Evolutionary conservation across 768 basidiomycete species (phyloP), one percentile per base, ranked within the genome.

Genomic region (Leccinellum rugosiceps): DNA sequence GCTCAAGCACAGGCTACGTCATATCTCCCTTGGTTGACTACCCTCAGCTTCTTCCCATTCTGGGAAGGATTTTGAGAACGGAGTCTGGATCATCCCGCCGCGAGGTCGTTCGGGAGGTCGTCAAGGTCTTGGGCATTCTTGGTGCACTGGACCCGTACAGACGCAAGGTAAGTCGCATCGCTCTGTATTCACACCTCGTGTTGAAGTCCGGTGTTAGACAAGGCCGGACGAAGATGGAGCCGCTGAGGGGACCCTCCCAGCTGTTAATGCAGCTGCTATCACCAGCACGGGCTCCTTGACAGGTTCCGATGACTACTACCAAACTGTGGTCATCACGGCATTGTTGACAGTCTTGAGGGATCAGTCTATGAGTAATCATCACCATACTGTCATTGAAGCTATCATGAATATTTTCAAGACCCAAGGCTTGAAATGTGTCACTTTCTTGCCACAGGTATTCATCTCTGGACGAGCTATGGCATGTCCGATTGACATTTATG

Each of bases 391-490:
- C 48, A 94, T 98, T 56, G 94, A 98, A 70, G 94, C 94, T 1
- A 90, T 99, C 64, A 98, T 98, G 93, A 89, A 93, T 47, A 98
- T 99, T 59, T 99, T 98, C 82, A 94, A 95, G 73, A 97, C 94
- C 0, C 95, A 98, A 68, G 94, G 96, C 14, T 76, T 98, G 68
- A 94, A 95, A 79, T 97, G 94, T 71, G 94, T 96, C 19, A 84
- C 91, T 2, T 98, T 98, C 75, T 75, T 99, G 25, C 92, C 96
- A 45, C 94, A 97, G 79, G 93, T 94, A 68, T 60, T 50, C 56
- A 25, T 45, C 19, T 34, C 44, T 38, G 52, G 53, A 53, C 21
- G 44, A 35, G 25, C 17, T 25, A 46, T 31, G 6, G 13, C 32
- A 53, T 25, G 9, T 57, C 13, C 68, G 47, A 56, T 47, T 65